Evolutionary conservation across 148 eudicot genomes (phyloP), one percentile per base, ranked within the genome.

Genomic region (Nepenthes mirabilis): DNA sequence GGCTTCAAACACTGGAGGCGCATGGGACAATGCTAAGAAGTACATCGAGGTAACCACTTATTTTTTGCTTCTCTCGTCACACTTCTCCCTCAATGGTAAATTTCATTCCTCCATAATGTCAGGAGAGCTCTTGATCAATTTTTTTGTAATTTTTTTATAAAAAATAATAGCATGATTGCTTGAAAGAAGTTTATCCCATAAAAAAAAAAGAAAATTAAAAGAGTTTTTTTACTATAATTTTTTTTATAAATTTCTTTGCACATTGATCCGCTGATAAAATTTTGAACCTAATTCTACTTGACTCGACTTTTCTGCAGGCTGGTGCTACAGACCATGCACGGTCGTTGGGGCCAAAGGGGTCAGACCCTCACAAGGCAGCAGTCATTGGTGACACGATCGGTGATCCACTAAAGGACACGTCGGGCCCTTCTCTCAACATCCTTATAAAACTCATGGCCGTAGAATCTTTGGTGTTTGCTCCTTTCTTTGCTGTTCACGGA

Each of bases 11-110:
- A 85, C 95, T 9, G 95, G 95, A 61, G 91, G 91, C 60, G 95
- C 95, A 47, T 87, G 95, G 95, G 95, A 87, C 78, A 88, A 88
- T 37, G 96, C 96, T n/a, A 88, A 88, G 86, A 88, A 85, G 72
- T 85, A 88, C 61, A 88, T 88, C 45, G 96, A 88, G 93, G 91
- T 88, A 78, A 72, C 52, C 5, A 55, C 9, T 60, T 7, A 45
- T 49, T 49, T 49, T 4, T 40, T 40, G 45, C 45, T 8, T 40
- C 8, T 8, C 1, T 40, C 45, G 1, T 23, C 23, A 40, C 45
- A 40, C 8, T 40, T 40, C 45, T 40, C 45, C 45, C 8, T 40
- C 45, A 40, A 23, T 23, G 23, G 45, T 3, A 40, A 40, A 8
- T 8, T 40, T 4, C 45, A 40, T 40, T 40, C 8, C 45, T 40